Evolutionary conservation across 768 basidiomycete species (phyloP).

Genomic region (Hericium erinaceus): DNA sequence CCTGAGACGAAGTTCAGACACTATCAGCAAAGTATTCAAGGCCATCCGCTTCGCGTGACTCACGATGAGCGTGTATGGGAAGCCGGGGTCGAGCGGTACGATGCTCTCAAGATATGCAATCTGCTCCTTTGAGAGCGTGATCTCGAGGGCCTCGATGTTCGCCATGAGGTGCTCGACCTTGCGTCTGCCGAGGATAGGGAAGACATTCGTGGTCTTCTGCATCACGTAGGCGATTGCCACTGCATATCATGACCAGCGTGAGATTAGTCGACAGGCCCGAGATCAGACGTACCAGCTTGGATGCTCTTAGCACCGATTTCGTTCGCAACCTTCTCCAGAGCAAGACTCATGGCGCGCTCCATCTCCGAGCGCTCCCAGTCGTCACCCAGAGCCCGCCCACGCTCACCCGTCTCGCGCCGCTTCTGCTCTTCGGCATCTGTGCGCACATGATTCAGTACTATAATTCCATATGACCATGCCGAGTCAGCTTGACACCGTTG

Average conservation of each 20-base stretch:
- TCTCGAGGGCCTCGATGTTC: slow-evolving; percentile 42
- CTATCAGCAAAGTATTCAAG: no score
- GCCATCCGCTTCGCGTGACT: slow-evolving; percentile 5
- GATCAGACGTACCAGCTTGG: slow-evolving; percentile 11
- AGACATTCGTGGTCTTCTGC: slow-evolving; percentile 35
- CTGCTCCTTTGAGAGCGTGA: slow-evolving; percentile 34
- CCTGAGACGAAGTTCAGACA: no score
- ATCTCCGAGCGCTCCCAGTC: not conserved
- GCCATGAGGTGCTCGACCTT: slow-evolving; percentile 40
- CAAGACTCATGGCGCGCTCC: not conserved
- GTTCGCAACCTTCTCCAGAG: slow-evolving; percentile 21
- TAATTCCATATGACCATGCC: no score
- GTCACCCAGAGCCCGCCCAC: slow-evolving; percentile 20
- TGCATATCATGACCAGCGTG: slow-evolving; percentile 7
- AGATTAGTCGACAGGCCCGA: not conserved
- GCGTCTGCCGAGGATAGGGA: slow-evolving; percentile 26
- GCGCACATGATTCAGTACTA: no score
- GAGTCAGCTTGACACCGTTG: no score
- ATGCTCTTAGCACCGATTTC: slow-evolving; percentile 27
- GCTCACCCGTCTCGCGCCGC: slow-evolving; percentile 20
- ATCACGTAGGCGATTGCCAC: slow-evolving; percentile 46
- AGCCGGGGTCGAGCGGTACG: slow-evolving; percentile 36
- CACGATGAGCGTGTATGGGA: slow-evolving; percentile 27
- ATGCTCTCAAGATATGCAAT: slow-evolving; percentile 35
- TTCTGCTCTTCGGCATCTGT: slow-evolving; percentile 27